phyloP scores from a whole-genome alignment of 2,329 filamentous ascomycete species.

The Alternaria ventricosa region DNA sequence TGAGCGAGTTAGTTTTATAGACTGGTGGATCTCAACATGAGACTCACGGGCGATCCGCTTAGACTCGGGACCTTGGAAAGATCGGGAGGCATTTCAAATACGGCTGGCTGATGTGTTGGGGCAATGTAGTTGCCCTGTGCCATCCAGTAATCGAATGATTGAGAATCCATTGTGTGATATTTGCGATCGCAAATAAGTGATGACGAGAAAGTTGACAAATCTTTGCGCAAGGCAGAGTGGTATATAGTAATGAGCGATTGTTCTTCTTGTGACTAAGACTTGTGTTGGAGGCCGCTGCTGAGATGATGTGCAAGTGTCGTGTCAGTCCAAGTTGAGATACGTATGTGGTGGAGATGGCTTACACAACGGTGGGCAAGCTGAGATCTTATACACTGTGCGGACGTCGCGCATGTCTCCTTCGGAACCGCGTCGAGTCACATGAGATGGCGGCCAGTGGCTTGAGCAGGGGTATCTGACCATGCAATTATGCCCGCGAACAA shows the following conservation, averaged over 20 bases:
- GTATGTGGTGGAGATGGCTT: conserved; percentile 37
- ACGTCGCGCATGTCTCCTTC: conserved; percentile 24
- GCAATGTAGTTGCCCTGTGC: conserved; percentile 42
- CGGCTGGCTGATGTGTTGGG: conserved; percentile 38
- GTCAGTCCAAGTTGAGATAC: conserved; percentile 21
- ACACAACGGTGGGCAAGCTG: conserved; percentile 39
- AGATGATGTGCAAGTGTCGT: conserved; percentile 2
- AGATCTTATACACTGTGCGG: conserved; percentile 43
- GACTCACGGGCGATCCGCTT: conserved; percentile 48
- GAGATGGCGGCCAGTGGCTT: conserved; percentile 26
- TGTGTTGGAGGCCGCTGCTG: background rate
- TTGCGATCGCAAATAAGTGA: background rate
- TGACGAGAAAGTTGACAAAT: conserved; percentile 13
- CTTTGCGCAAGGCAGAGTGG: conserved; percentile 5
- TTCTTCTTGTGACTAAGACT: background rate
- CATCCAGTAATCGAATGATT: conserved; percentile 48
- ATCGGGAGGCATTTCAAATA: conserved; percentile 45
- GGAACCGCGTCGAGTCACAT: conserved; percentile 29
- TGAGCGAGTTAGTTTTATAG: conserved; percentile 8
- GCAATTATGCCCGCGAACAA: conserved; percentile 27
- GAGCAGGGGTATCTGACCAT: conserved; percentile 28
- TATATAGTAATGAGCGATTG: background rate
- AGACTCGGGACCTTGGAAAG: conserved; percentile 48
- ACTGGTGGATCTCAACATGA: background rate
- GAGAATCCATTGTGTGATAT: conserved; percentile 41